Evolutionary conservation across 345 rosid species (phyloP).

Genomic region (Mallotus nudiflorus): DNA sequence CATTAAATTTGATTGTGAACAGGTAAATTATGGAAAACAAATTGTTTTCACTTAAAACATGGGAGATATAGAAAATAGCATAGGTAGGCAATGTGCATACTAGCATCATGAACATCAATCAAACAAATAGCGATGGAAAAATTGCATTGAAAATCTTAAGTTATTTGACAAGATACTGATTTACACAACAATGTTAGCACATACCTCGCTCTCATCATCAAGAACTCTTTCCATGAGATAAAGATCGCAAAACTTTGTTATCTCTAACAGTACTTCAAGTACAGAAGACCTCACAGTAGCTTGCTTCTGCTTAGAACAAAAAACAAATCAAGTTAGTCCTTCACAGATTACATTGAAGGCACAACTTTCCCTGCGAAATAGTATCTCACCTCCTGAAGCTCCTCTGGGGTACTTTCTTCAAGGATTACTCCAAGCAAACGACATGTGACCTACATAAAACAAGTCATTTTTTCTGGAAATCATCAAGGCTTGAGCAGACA

Average conservation of each 20-base stretch:
- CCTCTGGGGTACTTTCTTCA: conserved; percentile 88
- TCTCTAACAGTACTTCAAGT: conserved; percentile 90
- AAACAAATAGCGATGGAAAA: not conserved
- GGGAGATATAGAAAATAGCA: not conserved
- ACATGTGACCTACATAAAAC: conserved; percentile 71
- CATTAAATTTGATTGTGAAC: not conserved
- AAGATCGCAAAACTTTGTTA: conserved; percentile 85
- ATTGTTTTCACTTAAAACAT: not conserved
- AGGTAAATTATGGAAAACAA: not conserved
- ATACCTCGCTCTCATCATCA: conserved; percentile 87
- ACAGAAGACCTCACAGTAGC: conserved; percentile 87
- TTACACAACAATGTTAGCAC: conserved; percentile 24
- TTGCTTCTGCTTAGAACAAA: conserved; percentile 57
- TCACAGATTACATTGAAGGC: conserved; percentile 15
- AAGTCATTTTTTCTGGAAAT: conserved; percentile 10
- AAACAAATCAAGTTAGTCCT: conserved; percentile 15
- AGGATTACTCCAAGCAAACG: conserved; percentile 87
- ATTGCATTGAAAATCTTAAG: not conserved
- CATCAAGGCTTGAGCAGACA: not conserved
- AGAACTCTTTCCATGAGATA: conserved; percentile 99
- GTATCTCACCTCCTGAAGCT: conserved; percentile 60
- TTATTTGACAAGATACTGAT: not conserved
- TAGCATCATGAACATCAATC: not conserved
- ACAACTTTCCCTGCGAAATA: conserved; percentile 7
- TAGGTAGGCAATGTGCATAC: not conserved